phyloP scores from a whole-genome alignment of 495 filamentous ascomycete species.

The Sordaria brevicollis region DNA sequence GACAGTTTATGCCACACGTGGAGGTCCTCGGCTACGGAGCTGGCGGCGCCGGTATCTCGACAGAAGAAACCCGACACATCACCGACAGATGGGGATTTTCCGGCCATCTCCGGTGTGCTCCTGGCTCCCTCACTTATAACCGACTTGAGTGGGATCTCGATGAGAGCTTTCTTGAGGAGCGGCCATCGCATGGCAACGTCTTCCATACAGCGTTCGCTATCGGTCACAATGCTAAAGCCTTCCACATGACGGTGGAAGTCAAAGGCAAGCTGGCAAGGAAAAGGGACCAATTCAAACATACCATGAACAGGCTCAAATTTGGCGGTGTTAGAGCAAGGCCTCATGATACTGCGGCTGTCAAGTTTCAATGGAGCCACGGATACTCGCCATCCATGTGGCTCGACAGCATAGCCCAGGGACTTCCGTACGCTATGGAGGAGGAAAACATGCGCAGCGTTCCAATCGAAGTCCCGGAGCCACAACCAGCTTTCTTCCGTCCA shows the following conservation, averaged over 20 bases:
- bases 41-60: conserved; percentile 8
- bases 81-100: conserved; percentile 9
- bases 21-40: conserved; percentile 6
- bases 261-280: conserved; percentile 10
- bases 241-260: conserved; percentile 23
- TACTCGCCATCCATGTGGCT: conserved; percentile 4
- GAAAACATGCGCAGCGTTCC: conserved; percentile 7
- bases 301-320: conserved; percentile 4
- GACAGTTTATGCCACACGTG: conserved; percentile 1
- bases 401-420: conserved; percentile 9
- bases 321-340: background rate
- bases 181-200: conserved; percentile 16
- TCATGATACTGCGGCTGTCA: conserved; percentile 4
- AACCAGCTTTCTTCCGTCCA: conserved; percentile 3
- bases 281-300: background rate
- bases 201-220: conserved; percentile 26
- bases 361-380: conserved; percentile 11
- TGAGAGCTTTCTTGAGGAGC: conserved; percentile 18
- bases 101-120: conserved; percentile 3
- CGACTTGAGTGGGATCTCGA: conserved; percentile 19
- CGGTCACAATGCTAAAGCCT: conserved; percentile 20
- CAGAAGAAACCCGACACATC: conserved; percentile 2
- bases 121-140: conserved; percentile 3
- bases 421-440: conserved; percentile 11
- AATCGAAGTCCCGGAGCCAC: conserved; percentile 14